Evolutionary conservation across 768 basidiomycete genomes (phyloP), one percentile per base, ranked within the genome.

Genomic region (Termitomyces titanicus): DNA sequence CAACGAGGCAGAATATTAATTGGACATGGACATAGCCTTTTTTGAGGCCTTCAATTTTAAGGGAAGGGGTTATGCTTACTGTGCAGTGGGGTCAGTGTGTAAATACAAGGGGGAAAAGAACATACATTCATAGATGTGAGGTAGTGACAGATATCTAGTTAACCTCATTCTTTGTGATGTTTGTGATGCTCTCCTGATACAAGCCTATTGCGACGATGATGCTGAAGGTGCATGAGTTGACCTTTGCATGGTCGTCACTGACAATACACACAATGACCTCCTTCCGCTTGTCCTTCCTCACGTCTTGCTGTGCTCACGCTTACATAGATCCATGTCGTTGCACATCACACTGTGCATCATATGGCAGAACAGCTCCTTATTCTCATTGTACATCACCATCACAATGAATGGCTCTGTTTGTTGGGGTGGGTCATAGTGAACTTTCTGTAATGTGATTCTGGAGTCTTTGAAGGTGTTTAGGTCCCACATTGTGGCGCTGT

Each of bases 261-360:
- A 96, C 93, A 61, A 95, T 86, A 64, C 91, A 94, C 10, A 96
- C 88, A 8, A 95, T 94, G 33, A 96, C 92, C 79, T 97, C 97
- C 79, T 98, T 95, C 96, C 96, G 98, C 1, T 94, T 94, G 0
- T 97, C 94, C 68, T 89, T 89, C 1, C 94, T 95, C 96, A 98
- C 5, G 91, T 97, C 78, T 92, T 94, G 62, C 86, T 89, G 46
- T 91, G 76, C 43, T 89, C 88, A 20, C 95, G 78, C 61, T 86
- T 90, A 66, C 91, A 93, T 56, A 98, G 69, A 69, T 96, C 92
- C 5, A 86, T 86, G 42, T 97, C 79, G 63, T 98, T 98, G 79
- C 91, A 93, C 70, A 97, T 92, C 6, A 98, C 90, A 48, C 95
- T 95, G 64, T 96, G 90, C 91, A 98, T 94, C 0, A 94, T 92